phyloP scores from a whole-genome alignment of 768 basidiomycete species.

The Suillus sp. region DNA sequence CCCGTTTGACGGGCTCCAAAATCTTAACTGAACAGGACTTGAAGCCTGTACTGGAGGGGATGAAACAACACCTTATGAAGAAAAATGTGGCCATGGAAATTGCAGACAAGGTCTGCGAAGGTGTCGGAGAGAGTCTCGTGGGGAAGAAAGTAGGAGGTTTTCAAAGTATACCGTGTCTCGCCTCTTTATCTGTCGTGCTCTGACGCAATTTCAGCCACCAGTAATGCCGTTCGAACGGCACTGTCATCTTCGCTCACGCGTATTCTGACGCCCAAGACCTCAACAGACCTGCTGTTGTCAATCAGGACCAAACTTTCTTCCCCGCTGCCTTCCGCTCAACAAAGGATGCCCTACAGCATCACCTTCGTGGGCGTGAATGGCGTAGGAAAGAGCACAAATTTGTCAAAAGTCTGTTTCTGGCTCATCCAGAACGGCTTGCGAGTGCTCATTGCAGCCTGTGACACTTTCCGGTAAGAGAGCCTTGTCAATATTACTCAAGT shows the following conservation, averaged over 20 bases:
- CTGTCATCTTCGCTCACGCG: slow-evolving; percentile 87
- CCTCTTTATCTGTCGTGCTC: neutral
- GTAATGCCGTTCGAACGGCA: slow-evolving; percentile 78
- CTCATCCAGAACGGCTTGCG: slow-evolving; percentile 91
- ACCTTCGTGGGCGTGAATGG: slow-evolving; percentile 99
- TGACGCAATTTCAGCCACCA: slow-evolving; percentile 61
- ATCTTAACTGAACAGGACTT: slow-evolving; percentile 80
- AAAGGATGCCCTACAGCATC: slow-evolving; percentile 86
- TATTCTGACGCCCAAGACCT: slow-evolving; percentile 94
- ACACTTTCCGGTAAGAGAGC: slow-evolving; percentile 80
- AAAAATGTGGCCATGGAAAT: slow-evolving; percentile 99
- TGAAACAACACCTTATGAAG: slow-evolving; percentile 98
- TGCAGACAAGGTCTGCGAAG: slow-evolving; percentile 90
- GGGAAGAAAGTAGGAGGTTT: slow-evolving; percentile 92
- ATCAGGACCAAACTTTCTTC: slow-evolving; percentile 87
- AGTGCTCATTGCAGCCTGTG: slow-evolving; percentile 97
- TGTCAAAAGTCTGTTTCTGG: slow-evolving; percentile 99
- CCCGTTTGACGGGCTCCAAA: slow-evolving; percentile 84
- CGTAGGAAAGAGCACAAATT: slow-evolving; percentile 97
- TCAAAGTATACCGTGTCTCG: slow-evolving; percentile 60
- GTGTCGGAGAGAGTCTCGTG: slow-evolving; percentile 85
- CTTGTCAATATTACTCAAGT: neutral
- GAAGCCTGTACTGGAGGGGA: slow-evolving; percentile 84
- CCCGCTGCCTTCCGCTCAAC: slow-evolving; percentile 70
- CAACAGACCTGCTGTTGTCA: slow-evolving; percentile 92